Percentiles rank a stretch among this genome's conserved stretches.
Conservation (phyloP, 441 rosid species). For the Gossypium gossypioides region DNA sequence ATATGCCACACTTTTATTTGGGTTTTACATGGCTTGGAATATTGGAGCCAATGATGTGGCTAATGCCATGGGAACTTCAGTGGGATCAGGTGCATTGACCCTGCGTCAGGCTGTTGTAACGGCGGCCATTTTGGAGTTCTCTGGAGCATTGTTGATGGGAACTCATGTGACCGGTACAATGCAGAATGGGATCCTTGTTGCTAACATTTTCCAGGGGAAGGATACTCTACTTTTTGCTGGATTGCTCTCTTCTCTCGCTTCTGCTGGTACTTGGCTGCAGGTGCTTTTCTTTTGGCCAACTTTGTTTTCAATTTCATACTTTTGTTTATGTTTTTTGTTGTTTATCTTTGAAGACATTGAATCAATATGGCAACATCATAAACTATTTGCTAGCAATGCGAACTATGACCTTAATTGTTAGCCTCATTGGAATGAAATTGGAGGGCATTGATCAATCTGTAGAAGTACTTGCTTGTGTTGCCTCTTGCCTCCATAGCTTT, state of each 20-base stretch:
- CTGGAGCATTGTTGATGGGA: conserved; percentile 93
- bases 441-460: neutral
- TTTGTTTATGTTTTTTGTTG: neutral
- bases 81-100: conserved; percentile 82
- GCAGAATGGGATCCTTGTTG: conserved; percentile 93
- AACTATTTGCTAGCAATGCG: neutral
- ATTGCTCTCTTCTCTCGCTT: conserved; percentile 78
- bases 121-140: conserved; percentile 88
- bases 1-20: conserved; percentile 60
- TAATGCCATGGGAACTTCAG: conserved; percentile 98
- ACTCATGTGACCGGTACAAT: conserved; percentile 89
- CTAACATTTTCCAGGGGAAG: conserved; percentile 80
- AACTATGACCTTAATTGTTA: neutral
- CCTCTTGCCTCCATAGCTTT: too few relatives aligned
- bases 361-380: neutral
- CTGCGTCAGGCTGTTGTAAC: conserved; percentile 81
- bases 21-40: conserved; percentile 98
- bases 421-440: neutral
- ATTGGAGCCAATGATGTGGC: conserved; percentile 98
- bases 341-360: neutral
- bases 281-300: conserved; percentile 23
- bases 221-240: conserved; percentile 77
- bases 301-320: neutral
- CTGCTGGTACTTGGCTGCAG: conserved; percentile 99
- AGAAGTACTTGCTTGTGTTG: neutral